A percentile compares a stretch with the other conserved stretches of the same genome.
phyloP scores from a whole-genome alignment of 306 rosid genomes.

The Citrullus amarus region DNA sequence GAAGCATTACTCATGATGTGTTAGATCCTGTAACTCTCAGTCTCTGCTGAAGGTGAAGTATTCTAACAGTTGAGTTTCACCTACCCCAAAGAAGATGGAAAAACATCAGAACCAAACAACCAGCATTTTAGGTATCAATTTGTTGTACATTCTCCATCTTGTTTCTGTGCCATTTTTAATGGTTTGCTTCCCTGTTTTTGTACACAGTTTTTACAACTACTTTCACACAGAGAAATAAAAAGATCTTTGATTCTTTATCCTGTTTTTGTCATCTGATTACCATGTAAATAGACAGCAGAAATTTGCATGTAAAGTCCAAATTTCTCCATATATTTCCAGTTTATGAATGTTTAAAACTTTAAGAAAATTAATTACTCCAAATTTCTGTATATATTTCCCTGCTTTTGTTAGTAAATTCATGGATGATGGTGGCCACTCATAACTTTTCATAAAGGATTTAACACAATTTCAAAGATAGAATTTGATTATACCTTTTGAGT shows the following conservation, averaged over 20 bases:
- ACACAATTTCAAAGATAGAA: not conserved
- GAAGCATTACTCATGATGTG: slow-evolving; percentile 78
- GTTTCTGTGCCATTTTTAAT: not conserved
- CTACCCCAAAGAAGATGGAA: not conserved
- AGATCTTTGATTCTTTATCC: not conserved
- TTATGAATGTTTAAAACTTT: too few relatives aligned
- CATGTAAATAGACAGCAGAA: not conserved
- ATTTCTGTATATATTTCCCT: too few relatives aligned
- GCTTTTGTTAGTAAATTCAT: not conserved
- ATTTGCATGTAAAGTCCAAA: not conserved
- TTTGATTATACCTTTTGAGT: not conserved
- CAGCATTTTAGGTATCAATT: not conserved
- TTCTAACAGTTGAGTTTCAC: not conserved
- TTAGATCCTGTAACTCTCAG: not conserved
- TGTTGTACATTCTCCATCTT: not conserved
- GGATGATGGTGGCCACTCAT: too few relatives aligned
- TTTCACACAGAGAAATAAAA: not conserved
- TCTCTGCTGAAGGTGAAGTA: not conserved
- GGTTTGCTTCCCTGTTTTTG: not conserved
- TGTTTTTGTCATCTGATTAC: not conserved
- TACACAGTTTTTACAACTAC: not conserved
- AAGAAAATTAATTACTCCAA: too few relatives aligned
- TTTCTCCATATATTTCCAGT: not conserved
- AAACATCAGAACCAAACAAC: not conserved
- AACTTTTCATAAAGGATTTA: not conserved